Evolutionary conservation across 345 rosid genomes (phyloP), one percentile per base, ranked within the genome.

Genomic region (Arabidopsis suecica): DNA sequence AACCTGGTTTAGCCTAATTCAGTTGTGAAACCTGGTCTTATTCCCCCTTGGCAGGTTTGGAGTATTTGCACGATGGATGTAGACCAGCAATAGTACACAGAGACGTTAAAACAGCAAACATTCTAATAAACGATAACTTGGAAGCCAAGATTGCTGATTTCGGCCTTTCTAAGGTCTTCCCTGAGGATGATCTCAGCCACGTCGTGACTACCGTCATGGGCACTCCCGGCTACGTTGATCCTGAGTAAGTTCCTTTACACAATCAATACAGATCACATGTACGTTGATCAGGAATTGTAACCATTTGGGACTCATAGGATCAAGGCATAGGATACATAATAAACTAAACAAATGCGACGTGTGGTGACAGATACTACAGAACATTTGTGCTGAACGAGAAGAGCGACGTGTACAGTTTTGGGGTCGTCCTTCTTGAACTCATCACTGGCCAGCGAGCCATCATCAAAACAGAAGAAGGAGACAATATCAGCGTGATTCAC

Each of bases 331-430:
- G 33, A 9, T 13, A 13, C 13, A 34, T 12, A 41, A 61, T 13
- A 23, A 49, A 48, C 34, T 51, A 47, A 61, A 50, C 9, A 32
- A 36, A 42, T 22, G n/a, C 32, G 9, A 64, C 36, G 33, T 65
- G 54, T 45, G 42, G 58, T 67, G 44, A 68, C 69, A 75, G 79
- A 61, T 47, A 77, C 54, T 70, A 77, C 75, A 47, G 56, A 4
- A 69, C 75, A 3, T 77, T 77, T 13, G 60, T 54, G 73, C 34
- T 78, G 9, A 78, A 72, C 34, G 81, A 76, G 80, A 85, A 82
- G 63, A 87, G 88, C 10, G 90, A 87, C 65, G 83, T 86, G 32
- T 86, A 80, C 67, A 78, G 87, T 65, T 84, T 83, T 18, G 87
- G 88, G 30, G 42, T 86, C 33, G 80, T 86, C 47, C 80, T 84